These are phyloP conservation scores for Ceratocystis albifundus DNA, from an alignment of 2,329 filamentous ascomycete genomes.

Conservation along the genomic window DNA sequence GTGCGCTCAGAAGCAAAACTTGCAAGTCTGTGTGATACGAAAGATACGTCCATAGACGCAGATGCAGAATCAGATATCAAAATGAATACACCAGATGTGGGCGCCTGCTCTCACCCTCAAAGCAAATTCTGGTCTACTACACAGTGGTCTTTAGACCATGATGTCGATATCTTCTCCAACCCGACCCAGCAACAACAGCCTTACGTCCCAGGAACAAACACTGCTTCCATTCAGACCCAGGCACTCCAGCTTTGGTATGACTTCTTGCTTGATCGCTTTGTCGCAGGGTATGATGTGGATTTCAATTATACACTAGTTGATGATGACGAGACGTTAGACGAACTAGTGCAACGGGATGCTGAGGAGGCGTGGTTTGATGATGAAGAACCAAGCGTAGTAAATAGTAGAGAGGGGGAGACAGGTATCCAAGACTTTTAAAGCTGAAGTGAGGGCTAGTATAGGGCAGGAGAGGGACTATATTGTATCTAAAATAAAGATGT, in stretches of 20 bases:
- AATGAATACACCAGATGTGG: background rate
- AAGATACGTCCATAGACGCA: background rate
- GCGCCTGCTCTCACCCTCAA: background rate
- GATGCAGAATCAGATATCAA: background rate
- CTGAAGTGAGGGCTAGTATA: background rate
- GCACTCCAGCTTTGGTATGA: slow-evolving; percentile 57
- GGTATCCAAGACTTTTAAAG: slow-evolving; percentile 59
- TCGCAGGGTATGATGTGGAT: slow-evolving; percentile 62
- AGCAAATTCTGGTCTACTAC: background rate
- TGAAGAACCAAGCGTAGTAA: slow-evolving; percentile 51
- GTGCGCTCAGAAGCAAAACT: slow-evolving; percentile 66
- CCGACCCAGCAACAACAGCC: background rate
- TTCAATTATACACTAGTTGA: slow-evolving; percentile 69
- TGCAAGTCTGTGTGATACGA: slow-evolving; percentile 30
- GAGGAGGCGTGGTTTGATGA: slow-evolving; percentile 72
- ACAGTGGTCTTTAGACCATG: slow-evolving; percentile 6
- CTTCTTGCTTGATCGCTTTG: slow-evolving; percentile 62
- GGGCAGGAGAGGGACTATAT: no score
- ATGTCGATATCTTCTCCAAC: background rate
- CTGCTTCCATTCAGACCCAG: slow-evolving; percentile 41
- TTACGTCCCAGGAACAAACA: background rate
- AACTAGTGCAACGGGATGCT: slow-evolving; percentile 41
- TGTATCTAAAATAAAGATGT: background rate
- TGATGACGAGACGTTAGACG: slow-evolving; percentile 57
- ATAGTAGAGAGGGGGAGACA: slow-evolving; percentile 45